These are phyloP conservation scores for Mortierella alpina DNA, from an alignment of 192 early-diverging fungal genomes.

Conservation along the genomic window DNA sequence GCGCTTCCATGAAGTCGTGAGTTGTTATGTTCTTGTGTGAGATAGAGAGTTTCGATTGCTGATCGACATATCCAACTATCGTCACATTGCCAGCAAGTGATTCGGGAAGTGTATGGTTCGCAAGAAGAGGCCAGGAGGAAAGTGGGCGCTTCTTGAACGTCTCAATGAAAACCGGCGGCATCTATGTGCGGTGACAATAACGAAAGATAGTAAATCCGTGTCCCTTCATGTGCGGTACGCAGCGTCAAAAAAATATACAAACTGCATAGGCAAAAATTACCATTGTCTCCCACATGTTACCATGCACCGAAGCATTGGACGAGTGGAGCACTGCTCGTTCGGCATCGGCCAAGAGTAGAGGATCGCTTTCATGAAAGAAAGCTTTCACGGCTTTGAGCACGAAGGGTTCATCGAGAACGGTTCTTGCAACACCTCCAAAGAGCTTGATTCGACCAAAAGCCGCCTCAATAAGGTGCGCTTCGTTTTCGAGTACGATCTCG, in stretches of 20 bases:
- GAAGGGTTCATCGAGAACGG: conserved; percentile 37
- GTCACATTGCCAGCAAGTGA: conserved; percentile 16
- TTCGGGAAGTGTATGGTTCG: conserved; percentile 13
- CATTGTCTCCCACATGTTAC: conserved; percentile 30
- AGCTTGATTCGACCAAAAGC: conserved; percentile 41
- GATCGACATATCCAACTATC: conserved; percentile 21
- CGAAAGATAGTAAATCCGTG: no score
- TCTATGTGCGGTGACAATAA: no score
- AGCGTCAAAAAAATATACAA: no score
- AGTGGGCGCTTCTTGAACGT: conserved; percentile 31
- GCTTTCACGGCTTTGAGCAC: background rate
- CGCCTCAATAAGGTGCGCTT: conserved; percentile 16
- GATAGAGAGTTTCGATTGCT: conserved; percentile 24
- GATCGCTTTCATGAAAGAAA: conserved; percentile 32
- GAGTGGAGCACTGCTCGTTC: conserved; percentile 34
- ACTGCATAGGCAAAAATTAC: no score
- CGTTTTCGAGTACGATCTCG: conserved; percentile 16
- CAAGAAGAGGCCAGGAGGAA: conserved; percentile 30
- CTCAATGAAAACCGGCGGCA: conserved; percentile 28
- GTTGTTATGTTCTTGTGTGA: conserved; percentile 30
- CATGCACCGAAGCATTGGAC: conserved; percentile 11
- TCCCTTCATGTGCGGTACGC: no score
- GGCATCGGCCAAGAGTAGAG: conserved; percentile 8
- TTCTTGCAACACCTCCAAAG: conserved; percentile 15
- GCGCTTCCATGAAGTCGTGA: conserved; percentile 25